Percentiles rank a stretch among this genome's conserved stretches.
These are phyloP conservation scores for Ceratorhiza oryzae-sativae DNA, from an alignment of 1,284 basidiomycete species.

Conservation along the genomic window DNA sequence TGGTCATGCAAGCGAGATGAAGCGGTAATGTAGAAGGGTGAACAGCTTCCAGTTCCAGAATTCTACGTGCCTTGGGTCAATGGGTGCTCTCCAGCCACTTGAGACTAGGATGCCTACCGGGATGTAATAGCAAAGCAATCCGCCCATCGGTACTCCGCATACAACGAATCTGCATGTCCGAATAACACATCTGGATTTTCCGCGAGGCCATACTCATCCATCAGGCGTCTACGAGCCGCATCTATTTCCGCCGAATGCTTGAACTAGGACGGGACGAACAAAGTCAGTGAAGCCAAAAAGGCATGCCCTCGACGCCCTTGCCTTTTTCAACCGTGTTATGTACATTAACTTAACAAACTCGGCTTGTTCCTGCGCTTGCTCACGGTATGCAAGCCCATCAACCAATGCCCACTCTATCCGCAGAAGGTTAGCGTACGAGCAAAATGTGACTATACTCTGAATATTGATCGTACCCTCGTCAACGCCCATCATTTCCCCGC, in stretches of 20 bases:
- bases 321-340: slow-evolving; percentile 86
- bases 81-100: neutral
- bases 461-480: slow-evolving; percentile 72
- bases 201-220: slow-evolving; percentile 77
- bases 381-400: slow-evolving; percentile 79
- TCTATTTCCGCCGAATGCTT: slow-evolving; percentile 84
- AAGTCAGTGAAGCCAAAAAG: too few species aligned
- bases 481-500: slow-evolving; percentile 91
- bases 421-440: neutral
- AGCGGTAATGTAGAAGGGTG: slow-evolving; percentile 89
- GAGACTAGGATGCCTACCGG: slow-evolving; percentile 58
- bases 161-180: slow-evolving; percentile 91
- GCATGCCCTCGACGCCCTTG: slow-evolving; percentile 43
- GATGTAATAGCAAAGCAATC: slow-evolving; percentile 92
- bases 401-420: slow-evolving; percentile 94
- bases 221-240: slow-evolving; percentile 73
- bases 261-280: slow-evolving; percentile 53
- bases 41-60: slow-evolving; percentile 78
- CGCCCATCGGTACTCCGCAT: slow-evolving; percentile 87
- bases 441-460: slow-evolving; percentile 34
- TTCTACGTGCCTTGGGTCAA: slow-evolving; percentile 58
- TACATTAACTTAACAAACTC: slow-evolving; percentile 93
- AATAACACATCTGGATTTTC: slow-evolving; percentile 94
- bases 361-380: slow-evolving; percentile 86
- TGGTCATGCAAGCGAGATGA: slow-evolving; percentile 97